A percentile compares a stretch with the other conserved stretches of the same genome.
These are phyloP conservation scores for Pyrus betulifolia DNA, from an alignment of 306 rosid genomes.

Conservation along the genomic window DNA sequence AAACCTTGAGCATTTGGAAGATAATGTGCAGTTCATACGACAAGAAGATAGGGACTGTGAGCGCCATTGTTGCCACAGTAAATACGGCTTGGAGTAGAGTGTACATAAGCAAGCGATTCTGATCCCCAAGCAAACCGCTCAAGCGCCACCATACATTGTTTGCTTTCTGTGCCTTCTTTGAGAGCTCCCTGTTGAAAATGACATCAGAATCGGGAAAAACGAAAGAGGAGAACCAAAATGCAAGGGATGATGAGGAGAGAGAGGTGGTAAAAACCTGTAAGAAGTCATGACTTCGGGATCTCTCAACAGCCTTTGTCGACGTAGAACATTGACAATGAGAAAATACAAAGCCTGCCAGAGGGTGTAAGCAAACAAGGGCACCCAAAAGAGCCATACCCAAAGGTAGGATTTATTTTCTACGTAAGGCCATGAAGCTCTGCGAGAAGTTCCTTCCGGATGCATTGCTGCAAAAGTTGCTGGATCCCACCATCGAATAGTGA, in stretches of 20 bases:
- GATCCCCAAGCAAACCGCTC: conserved; percentile 90
- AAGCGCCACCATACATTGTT: conserved; percentile 87
- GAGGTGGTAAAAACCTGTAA: conserved; percentile 40
- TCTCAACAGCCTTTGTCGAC: conserved; percentile 68
- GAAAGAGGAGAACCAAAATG: background rate
- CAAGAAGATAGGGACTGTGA: conserved; percentile 82
- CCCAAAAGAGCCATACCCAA: conserved; percentile 77
- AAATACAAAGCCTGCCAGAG: conserved; percentile 84
- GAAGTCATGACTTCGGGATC: conserved; percentile 99
- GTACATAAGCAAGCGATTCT: conserved; percentile 78
- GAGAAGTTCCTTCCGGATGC: conserved; percentile 64
- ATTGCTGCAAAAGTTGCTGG: conserved; percentile 68
- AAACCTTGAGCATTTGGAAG: conserved; percentile 83
- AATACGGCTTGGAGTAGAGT: conserved; percentile 66
- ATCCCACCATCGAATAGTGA: conserved; percentile 94
- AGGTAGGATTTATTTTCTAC: conserved; percentile 62
- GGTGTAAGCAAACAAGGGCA: conserved; percentile 71
- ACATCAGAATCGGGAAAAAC: background rate
- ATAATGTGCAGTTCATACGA: conserved; percentile 57
- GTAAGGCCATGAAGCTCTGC: conserved; percentile 77
- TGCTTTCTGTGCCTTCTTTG: conserved; percentile 88
- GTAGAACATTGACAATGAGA: conserved; percentile 76
- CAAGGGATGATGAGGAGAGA: background rate
- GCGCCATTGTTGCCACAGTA: conserved; percentile 86
- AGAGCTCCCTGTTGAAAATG: conserved; percentile 59